Conservation (phyloP, 1,284 basidiomycete species). For the Chiua sp. region DNA sequence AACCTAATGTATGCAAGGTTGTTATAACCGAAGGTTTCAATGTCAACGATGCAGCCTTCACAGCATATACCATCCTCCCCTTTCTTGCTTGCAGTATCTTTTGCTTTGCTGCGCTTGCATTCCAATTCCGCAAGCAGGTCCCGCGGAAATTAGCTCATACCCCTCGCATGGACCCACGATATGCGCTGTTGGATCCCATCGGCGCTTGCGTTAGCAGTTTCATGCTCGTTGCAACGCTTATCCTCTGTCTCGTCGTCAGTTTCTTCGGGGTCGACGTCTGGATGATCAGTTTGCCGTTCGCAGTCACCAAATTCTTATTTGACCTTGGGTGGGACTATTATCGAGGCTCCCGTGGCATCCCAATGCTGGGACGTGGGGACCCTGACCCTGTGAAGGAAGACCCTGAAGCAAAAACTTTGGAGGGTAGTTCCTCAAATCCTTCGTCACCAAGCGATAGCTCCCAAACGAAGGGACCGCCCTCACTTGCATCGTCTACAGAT, state of each 20-base stretch:
- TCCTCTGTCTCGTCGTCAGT: too few species aligned
- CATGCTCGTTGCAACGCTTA: constrained; percentile 52
- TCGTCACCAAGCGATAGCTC: not conserved
- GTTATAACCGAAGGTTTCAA: too few species aligned
- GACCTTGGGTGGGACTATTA: constrained; percentile 69
- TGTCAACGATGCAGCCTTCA: too few species aligned
- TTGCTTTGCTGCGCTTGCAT: too few species aligned
- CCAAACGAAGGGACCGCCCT: too few species aligned
- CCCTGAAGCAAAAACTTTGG: not conserved
- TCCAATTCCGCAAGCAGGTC: constrained; percentile 53
- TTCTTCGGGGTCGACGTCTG: too few species aligned
- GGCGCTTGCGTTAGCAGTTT: constrained; percentile 57
- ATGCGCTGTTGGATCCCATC: constrained; percentile 55
- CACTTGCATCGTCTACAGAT: not conserved
- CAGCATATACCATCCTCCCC: too few species aligned
- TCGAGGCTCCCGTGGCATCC: constrained; percentile 39
- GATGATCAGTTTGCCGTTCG: constrained; percentile 77
- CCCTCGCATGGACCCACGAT: constrained; percentile 46
- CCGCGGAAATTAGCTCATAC: constrained; percentile 49
- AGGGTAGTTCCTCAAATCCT: not conserved
- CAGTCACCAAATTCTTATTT: constrained; percentile 70
- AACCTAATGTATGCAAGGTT: too few species aligned
- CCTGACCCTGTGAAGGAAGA: constrained; percentile 2
- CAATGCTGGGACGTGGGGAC: constrained; percentile 17
- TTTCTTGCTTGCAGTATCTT: too few species aligned